These are phyloP conservation scores for Chalciporus sphaerocephalus DNA, from an alignment of 768 basidiomycete species.

Conservation along the genomic window DNA sequence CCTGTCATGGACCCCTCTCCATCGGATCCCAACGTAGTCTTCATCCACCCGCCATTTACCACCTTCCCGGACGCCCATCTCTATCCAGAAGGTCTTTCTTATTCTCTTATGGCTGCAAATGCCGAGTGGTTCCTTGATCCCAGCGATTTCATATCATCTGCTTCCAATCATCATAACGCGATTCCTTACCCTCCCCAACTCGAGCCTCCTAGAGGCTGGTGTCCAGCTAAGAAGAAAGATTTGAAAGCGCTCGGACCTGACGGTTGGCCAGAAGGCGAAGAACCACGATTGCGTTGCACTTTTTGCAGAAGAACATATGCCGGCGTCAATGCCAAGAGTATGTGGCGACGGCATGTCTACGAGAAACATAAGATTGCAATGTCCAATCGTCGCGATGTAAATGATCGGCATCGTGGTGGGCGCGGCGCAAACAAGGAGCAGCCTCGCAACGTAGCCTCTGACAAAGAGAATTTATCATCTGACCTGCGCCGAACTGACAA, in stretches of 20 bases:
- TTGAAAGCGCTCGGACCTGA: constrained; percentile 63
- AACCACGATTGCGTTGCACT: constrained; percentile 75
- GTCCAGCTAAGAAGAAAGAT: constrained; percentile 80
- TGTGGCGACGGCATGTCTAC: constrained; percentile 86
- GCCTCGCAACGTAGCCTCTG: constrained; percentile 41
- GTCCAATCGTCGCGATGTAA: constrained; percentile 75
- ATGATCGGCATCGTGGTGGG: constrained; percentile 55
- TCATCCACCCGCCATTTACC: constrained; percentile 72
- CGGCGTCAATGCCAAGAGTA: constrained; percentile 85
- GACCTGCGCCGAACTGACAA: constrained; percentile 30
- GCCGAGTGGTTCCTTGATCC: constrained; percentile 77
- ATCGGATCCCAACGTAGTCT: constrained; percentile 60
- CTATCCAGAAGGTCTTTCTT: constrained; percentile 66
- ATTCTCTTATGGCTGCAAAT: constrained; percentile 67
- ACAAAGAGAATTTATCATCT: constrained; percentile 32
- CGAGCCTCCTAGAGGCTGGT: constrained; percentile 84
- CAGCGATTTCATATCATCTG: constrained; percentile 52
- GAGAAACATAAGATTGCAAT: constrained; percentile 90
- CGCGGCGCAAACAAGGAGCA: constrained; percentile 66
- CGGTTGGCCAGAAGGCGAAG: constrained; percentile 77
- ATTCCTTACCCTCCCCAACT: constrained; percentile 71
- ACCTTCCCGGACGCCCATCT: constrained; percentile 58
- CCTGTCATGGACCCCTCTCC: constrained; percentile 64
- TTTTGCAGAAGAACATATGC: constrained; percentile 82
- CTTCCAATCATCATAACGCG: constrained; percentile 45